Base-by-base conservation (phyloP, 2,329 filamentous ascomycete genomes). In the Aspergillus glaucus region DNA sequence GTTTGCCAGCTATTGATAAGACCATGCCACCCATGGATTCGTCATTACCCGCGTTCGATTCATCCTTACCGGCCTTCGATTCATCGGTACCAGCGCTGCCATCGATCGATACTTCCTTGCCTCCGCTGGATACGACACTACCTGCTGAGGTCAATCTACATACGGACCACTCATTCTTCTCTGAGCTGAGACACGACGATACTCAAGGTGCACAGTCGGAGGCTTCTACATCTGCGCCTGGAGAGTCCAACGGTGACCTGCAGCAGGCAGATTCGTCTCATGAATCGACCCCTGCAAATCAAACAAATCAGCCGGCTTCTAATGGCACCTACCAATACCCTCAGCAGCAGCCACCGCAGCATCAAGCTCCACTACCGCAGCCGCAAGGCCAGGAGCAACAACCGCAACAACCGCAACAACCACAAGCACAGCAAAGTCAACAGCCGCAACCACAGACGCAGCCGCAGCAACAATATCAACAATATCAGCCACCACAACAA, bases 331-430 rank as follows among this genome's bases (percentile, higher is more conserved):
- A 48, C 51, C 22, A 57, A 54, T 22, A 57, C 14, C 43, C 45
- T 40, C 53, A 47, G 44, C 41, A 5, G 10, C 39, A 41, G 10
- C 39, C 6, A 41, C 68, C 70, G 32, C 65, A 72, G 24, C 44
- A 63, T 70, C 60, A 76, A 66, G 55, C 64, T 66, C 52, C 74
- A 66, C 55, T 69, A 65, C 48, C 71, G 70, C 59, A 72, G 58
- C 43, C 55, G 26, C 34, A 36, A 17, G 34, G 37, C 19, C 37
- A 40, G 15, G 39, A 43, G 24, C 41, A 26, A 17, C 41, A 43
- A 28, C 12, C 10, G 6, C 68, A 70, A 32, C 65, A 72, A 22
- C 44, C 62, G 70, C 60, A 76, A 66, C 55, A 63, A 66, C 51
- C 73, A 66, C 55, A 70, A 65, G 48, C 72, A 69, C 59, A 72